A percentile compares a stretch with the other conserved stretches of the same genome.
phyloP scores from a whole-genome alignment of 192 early-diverging fungal species.

The Dissophora ornata region DNA sequence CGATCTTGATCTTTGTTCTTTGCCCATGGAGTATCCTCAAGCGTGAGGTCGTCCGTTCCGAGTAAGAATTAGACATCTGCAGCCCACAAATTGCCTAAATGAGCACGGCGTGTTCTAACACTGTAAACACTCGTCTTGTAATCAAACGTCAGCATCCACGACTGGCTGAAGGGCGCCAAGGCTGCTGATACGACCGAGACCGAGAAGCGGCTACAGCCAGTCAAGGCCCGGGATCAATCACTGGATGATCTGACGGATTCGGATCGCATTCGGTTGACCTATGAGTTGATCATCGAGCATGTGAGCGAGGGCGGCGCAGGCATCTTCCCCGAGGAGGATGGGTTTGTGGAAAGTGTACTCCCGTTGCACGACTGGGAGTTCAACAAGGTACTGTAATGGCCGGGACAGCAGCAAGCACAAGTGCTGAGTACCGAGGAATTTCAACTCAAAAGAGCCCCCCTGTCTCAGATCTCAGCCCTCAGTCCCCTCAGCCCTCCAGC shows the following conservation, averaged over 20 bases:
- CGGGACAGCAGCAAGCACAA: too few relatives aligned
- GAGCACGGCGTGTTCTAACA: too few relatives aligned
- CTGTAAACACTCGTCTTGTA: too few relatives aligned
- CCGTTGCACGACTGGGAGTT: slow-evolving; percentile 83
- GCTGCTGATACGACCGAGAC: slow-evolving; percentile 51
- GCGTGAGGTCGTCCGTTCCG: slow-evolving; percentile 55
- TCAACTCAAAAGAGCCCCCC: neutral
- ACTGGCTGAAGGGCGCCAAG: slow-evolving; percentile 77
- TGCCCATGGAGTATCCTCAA: slow-evolving; percentile 66
- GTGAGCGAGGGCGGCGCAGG: slow-evolving; percentile 70
- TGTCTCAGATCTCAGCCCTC: neutral
- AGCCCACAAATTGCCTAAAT: too few relatives aligned
- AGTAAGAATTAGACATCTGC: slow-evolving; percentile 36
- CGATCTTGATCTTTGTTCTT: slow-evolving; percentile 71
- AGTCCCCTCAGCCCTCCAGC: neutral
- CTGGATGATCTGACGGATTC: slow-evolving; percentile 54
- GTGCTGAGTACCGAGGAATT: too few relatives aligned
- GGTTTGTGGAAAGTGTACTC: slow-evolving; percentile 74
- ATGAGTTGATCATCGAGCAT: slow-evolving; percentile 69
- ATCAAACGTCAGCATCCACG: slow-evolving; percentile 61
- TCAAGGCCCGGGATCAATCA: slow-evolving; percentile 23
- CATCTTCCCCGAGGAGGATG: slow-evolving; percentile 58
- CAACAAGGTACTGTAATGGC: slow-evolving; percentile 78
- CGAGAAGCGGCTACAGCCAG: slow-evolving; percentile 13
- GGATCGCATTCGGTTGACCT: slow-evolving; percentile 70